phyloP scores from a whole-genome alignment of 495 filamentous ascomycete species.

The Clohesyomyces aquaticus region DNA sequence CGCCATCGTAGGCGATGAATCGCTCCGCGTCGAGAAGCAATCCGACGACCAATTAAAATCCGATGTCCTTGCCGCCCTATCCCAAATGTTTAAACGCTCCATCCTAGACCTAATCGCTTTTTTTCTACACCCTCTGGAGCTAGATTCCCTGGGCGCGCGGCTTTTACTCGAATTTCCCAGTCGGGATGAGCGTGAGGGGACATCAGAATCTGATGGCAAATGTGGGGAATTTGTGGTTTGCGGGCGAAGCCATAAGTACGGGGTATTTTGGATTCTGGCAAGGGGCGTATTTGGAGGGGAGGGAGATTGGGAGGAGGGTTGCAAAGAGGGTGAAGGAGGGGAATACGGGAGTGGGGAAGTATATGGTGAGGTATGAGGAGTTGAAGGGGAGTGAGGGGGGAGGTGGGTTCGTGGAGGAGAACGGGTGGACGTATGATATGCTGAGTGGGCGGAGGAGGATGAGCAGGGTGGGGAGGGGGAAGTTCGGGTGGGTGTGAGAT shows the following conservation, averaged over 20 bases:
- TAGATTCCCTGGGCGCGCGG: constrained; percentile 67
- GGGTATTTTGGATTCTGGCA: constrained; percentile 74
- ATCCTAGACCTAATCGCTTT: constrained; percentile 68
- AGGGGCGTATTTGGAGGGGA: constrained; percentile 65
- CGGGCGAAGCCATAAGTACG: constrained; percentile 69
- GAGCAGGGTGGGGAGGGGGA: neutral
- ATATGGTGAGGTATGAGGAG: constrained; percentile 11
- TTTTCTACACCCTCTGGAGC: constrained; percentile 72
- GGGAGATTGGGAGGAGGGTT: constrained; percentile 55
- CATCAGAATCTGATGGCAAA: constrained; percentile 73
- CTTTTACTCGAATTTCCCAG: constrained; percentile 72
- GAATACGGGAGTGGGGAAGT: neutral
- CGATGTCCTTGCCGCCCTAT: constrained; percentile 63
- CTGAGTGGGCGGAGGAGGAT: neutral
- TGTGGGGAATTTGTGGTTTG: constrained; percentile 65
- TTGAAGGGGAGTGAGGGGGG: neutral
- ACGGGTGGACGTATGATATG: constrained; percentile 5
- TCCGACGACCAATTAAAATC: constrained; percentile 60
- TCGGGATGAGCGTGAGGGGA: constrained; percentile 63
- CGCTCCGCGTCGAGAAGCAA: constrained; percentile 64
- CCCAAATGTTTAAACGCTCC: constrained; percentile 62
- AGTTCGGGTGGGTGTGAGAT: no score
- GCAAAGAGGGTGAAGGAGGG: constrained; percentile 37
- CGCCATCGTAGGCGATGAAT: constrained; percentile 61
- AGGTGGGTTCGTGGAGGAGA: neutral